phyloP scores from a whole-genome alignment of 768 basidiomycete species.

The Phlebiopsis gigantea region DNA sequence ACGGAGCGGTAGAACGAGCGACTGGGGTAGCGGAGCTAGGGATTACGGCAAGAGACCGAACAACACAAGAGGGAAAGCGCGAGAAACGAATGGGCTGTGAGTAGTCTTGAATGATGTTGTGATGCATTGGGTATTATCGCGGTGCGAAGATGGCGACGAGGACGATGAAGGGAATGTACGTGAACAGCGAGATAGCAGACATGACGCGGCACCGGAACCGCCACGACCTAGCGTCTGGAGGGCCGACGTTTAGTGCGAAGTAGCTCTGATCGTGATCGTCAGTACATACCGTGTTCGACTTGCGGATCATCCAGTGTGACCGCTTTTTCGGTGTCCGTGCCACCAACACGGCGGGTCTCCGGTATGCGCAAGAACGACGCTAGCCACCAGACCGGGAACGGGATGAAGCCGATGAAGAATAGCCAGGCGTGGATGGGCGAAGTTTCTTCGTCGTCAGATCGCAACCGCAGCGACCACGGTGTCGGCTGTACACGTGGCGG shows the following conservation, averaged over 20 bases:
- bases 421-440: slow-evolving; percentile 68
- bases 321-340: slow-evolving; percentile 53
- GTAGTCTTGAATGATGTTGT: background rate
- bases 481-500: slow-evolving; percentile 56
- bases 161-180: slow-evolving; percentile 76
- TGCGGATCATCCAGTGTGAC: slow-evolving; percentile 77
- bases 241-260: background rate
- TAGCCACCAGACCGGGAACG: slow-evolving; percentile 62
- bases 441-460: slow-evolving; percentile 45
- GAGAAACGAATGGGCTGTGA: background rate
- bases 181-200: slow-evolving; percentile 60
- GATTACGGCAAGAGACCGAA: background rate
- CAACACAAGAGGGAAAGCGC: background rate
- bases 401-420: slow-evolving; percentile 68
- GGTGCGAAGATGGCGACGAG: slow-evolving; percentile 60
- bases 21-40: background rate
- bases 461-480: slow-evolving; percentile 55
- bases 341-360: slow-evolving; percentile 56
- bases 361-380: slow-evolving; percentile 54
- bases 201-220: slow-evolving; percentile 71
- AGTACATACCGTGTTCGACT: slow-evolving; percentile 62
- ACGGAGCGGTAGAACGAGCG: slow-evolving; percentile 4
- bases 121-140: slow-evolving; percentile 8
- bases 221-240: slow-evolving; percentile 67
- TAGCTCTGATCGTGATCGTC: background rate